Evolutionary conservation across 441 rosid genomes (phyloP).

Genomic region (Jatropha multifida): DNA sequence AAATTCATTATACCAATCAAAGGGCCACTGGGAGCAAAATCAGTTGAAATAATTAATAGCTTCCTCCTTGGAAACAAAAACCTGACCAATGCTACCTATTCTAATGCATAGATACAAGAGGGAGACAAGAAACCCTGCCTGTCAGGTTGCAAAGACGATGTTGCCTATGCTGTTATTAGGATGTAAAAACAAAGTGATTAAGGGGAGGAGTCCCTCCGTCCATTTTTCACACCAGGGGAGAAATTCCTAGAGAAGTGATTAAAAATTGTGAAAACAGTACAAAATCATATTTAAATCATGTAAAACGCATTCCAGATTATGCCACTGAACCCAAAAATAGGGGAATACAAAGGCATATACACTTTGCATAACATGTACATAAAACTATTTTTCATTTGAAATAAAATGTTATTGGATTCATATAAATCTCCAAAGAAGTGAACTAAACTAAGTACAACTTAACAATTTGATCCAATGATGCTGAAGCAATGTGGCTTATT

Average conservation of each 20-base stretch:
- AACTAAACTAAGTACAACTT: too few relatives aligned
- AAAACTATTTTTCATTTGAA: too few relatives aligned
- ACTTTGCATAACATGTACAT: too few relatives aligned
- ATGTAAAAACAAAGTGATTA: background rate
- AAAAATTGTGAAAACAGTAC: background rate
- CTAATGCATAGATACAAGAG: background rate
- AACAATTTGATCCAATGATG: background rate
- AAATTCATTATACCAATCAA: too few relatives aligned
- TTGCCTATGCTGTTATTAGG: background rate
- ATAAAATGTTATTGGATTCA: too few relatives aligned
- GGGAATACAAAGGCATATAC: background rate
- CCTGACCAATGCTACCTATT: background rate
- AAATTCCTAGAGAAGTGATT: too few relatives aligned
- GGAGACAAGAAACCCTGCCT: background rate
- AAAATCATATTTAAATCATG: background rate
- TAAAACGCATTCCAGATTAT: background rate
- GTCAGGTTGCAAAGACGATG: background rate
- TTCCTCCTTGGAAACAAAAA: background rate
- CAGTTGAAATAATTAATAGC: background rate
- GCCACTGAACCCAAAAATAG: background rate
- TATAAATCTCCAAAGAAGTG: too few relatives aligned
- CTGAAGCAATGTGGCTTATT: background rate
- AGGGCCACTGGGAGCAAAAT: too few relatives aligned
- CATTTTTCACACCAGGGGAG: background rate
- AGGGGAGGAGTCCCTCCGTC: background rate